A percentile compares a stretch with the other conserved stretches of the same genome.
phyloP scores from a whole-genome alignment of 208 protist genomes.

The Trichomonas vaginalis region DNA sequence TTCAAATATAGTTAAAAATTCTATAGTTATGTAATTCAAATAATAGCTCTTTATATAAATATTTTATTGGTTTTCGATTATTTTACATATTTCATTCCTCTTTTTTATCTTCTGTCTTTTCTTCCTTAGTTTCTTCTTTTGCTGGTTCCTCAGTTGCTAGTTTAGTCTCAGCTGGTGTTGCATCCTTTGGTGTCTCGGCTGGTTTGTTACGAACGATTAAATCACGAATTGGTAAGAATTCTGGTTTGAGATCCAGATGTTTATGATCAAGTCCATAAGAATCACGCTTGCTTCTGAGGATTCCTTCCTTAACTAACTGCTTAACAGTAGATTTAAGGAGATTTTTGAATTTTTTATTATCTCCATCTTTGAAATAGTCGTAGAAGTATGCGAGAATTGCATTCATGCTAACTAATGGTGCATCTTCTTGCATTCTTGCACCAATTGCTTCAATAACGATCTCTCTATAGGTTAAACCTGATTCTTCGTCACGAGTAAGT shows the following conservation, averaged over 20 bases:
- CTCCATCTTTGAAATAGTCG: background rate
- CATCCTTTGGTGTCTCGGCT: too few species aligned
- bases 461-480: background rate
- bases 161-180: too few species aligned
- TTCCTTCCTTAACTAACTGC: background rate
- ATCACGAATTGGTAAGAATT: background rate
- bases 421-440: background rate
- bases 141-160: background rate
- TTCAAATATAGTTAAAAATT: too few species aligned
- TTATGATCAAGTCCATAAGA: background rate
- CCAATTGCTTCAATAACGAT: background rate
- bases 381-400: background rate
- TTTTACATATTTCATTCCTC: too few species aligned
- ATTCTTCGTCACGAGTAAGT: background rate
- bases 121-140: background rate
- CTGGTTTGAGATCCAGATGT: background rate
- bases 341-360: background rate
- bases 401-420: background rate
- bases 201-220: background rate
- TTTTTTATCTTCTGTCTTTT: background rate
- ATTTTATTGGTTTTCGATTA: too few species aligned
- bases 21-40: too few species aligned
- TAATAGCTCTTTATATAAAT: too few species aligned
- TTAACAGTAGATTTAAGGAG: background rate
- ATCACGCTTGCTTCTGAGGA: background rate